phyloP scores from a whole-genome alignment of 176 grass and related monocot species.

The Bromus sterilis region DNA sequence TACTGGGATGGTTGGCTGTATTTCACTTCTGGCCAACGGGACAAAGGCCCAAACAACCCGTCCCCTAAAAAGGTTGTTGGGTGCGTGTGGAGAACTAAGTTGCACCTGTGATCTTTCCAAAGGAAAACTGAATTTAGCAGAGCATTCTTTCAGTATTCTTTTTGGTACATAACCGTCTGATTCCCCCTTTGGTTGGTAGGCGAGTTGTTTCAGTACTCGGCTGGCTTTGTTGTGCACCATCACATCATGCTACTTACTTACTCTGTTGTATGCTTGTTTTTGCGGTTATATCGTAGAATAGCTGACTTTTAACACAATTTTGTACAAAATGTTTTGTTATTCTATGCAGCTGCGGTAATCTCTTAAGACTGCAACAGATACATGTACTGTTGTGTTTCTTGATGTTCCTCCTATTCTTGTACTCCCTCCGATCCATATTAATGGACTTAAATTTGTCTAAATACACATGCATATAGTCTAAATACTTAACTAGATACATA shows the following conservation, averaged over 20 bases:
- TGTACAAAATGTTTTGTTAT: conserved; percentile 12
- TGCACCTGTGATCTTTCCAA: conserved; percentile 40
- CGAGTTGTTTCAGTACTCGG: neutral
- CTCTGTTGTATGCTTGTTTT: conserved; percentile 10
- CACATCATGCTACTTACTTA: conserved; percentile 10
- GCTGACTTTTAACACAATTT: neutral
- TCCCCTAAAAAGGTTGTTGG: conserved; percentile 85
- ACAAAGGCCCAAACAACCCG: conserved; percentile 76
- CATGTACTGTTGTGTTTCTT: neutral
- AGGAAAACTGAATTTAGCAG: neutral
- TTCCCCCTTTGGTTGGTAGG: neutral
- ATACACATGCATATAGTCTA: no score
- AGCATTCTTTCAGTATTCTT: conserved; percentile 19
- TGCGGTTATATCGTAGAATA: neutral
- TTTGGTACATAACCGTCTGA: neutral
- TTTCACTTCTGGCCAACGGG: conserved; percentile 91
- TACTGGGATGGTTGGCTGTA: conserved; percentile 91
- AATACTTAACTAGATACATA: no score
- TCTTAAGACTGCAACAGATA: neutral
- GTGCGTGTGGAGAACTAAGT: conserved; percentile 79
- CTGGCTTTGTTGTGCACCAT: conserved; percentile 1
- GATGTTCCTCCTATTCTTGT: neutral
- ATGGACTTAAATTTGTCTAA: no score
- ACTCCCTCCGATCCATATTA: no score
- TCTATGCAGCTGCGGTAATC: neutral